phyloP scores from a whole-genome alignment of 2,329 filamentous ascomycete genomes.

The Monosporascus cannonballus region DNA sequence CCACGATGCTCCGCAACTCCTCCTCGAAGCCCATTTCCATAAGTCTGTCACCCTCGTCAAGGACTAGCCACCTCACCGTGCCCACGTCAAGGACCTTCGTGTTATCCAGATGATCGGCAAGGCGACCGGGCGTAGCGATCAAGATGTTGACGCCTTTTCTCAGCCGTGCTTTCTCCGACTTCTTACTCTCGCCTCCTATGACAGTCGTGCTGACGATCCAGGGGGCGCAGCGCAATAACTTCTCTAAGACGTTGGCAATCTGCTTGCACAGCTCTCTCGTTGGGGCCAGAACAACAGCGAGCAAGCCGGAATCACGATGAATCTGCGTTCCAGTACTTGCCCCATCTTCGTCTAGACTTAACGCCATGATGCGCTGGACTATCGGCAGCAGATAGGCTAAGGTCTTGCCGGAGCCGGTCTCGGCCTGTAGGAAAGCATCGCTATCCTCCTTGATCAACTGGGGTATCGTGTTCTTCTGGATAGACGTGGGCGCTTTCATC shows the following conservation, averaged over 20 bases:
- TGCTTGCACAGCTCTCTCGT: constrained; percentile 94
- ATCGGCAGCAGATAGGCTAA: constrained; percentile 92
- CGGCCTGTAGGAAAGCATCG: constrained; percentile 93
- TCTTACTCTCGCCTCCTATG: constrained; percentile 62
- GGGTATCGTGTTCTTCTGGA: constrained; percentile 84
- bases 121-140: constrained; percentile 85
- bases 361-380: constrained; percentile 76
- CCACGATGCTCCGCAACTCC: constrained; percentile 81
- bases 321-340: constrained; percentile 46
- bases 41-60: constrained; percentile 94
- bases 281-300: constrained; percentile 89
- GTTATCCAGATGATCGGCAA: constrained; percentile 88
- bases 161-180: constrained; percentile 84
- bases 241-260: constrained; percentile 81
- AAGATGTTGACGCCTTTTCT: constrained; percentile 94
- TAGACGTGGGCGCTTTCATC: constrained; percentile 86
- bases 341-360: constrained; percentile 54
- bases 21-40: constrained; percentile 98
- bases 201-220: constrained; percentile 92
- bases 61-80: constrained; percentile 85
- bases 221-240: constrained; percentile 78
- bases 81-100: constrained; percentile 84
- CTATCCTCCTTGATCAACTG: constrained; percentile 73
- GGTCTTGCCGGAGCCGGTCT: constrained; percentile 97
- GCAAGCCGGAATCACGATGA: constrained; percentile 80